phyloP scores from a whole-genome alignment of 192 early-diverging fungal species.

The Coemansia sp. region DNA sequence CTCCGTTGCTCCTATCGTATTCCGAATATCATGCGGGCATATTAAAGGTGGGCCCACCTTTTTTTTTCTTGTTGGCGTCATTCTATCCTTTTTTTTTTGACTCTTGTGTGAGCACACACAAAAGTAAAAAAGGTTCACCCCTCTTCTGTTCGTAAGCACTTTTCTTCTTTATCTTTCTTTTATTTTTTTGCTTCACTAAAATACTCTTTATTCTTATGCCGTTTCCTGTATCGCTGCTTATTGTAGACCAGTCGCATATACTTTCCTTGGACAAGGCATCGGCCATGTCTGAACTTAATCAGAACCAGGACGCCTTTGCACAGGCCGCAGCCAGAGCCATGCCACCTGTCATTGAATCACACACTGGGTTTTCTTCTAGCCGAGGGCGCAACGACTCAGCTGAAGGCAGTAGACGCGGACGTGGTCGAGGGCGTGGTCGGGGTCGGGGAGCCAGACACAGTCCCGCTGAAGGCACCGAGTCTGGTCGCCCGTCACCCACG shows the following conservation, averaged over 20 bases:
- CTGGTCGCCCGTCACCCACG: background rate
- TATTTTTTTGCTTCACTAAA: constrained; percentile 8
- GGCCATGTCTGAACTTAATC: background rate
- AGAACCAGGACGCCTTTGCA: background rate
- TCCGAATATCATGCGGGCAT: background rate
- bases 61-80: background rate
- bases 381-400: background rate
- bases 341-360: background rate
- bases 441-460: constrained; percentile 11
- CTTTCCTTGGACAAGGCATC: background rate
- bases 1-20: background rate
- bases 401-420: constrained; percentile 22
- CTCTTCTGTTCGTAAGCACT: background rate
- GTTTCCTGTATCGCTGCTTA: constrained; percentile 29
- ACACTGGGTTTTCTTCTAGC: background rate
- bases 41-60: background rate
- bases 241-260: constrained; percentile 24
- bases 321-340: constrained; percentile 5
- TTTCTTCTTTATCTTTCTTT: background rate
- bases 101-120: background rate
- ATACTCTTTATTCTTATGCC: constrained; percentile 20
- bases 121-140: background rate
- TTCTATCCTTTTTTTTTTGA: constrained; percentile 4
- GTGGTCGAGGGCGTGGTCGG: constrained; percentile 23
- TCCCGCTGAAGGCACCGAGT: background rate